These are phyloP conservation scores for Phialophora expanda DNA, from an alignment of 2,329 filamentous ascomycete species.

Conservation along the genomic window DNA sequence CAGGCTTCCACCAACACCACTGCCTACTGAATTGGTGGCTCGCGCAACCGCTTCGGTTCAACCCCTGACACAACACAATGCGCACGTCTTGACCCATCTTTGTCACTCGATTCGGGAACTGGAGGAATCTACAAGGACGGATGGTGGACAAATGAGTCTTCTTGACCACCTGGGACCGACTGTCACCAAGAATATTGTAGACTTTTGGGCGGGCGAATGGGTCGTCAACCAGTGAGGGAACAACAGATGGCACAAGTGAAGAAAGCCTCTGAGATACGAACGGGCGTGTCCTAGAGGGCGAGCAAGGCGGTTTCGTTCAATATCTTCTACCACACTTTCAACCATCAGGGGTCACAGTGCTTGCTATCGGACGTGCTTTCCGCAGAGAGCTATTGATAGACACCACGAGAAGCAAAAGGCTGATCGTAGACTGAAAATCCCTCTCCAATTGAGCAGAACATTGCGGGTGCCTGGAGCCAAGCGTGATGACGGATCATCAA, in stretches of 20 bases:
- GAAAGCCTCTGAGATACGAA: background rate
- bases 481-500: conserved; percentile 19
- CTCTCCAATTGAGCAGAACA: background rate
- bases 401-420: background rate
- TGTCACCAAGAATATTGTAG: conserved; percentile 29
- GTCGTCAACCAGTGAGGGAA: conserved; percentile 4
- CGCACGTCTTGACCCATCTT: conserved; percentile 44
- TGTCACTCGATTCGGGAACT: conserved; percentile 38
- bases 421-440: background rate
- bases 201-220: conserved; percentile 39
- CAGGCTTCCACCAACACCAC: background rate
- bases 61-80: conserved; percentile 41
- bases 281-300: background rate
- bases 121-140: conserved; percentile 35
- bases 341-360: background rate
- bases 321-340: background rate
- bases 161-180: conserved; percentile 20
- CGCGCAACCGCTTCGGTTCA: conserved; percentile 33
- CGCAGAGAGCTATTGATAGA: background rate
- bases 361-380: background rate
- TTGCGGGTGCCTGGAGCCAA: conserved; percentile 14
- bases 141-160: conserved; percentile 23
- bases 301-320: background rate
- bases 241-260: background rate
- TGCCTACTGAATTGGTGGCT: conserved; percentile 31